Percentiles rank a stretch among this genome's conserved stretches.
Conservation (phyloP, 768 basidiomycete genomes). For the Mycena albidolilacea region DNA sequence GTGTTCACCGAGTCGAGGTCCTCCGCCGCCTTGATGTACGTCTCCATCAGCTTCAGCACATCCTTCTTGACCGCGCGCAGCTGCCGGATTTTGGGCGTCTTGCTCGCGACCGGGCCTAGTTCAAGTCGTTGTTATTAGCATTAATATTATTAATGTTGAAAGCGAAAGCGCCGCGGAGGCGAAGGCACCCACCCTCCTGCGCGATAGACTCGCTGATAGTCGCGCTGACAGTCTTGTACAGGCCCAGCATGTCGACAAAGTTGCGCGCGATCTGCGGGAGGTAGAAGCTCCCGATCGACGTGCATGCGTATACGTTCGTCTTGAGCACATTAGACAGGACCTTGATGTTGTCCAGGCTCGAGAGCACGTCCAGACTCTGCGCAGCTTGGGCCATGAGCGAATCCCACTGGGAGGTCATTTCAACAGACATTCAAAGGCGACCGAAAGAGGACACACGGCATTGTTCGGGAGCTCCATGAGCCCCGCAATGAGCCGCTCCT, state of each 20-base stretch:
- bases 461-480: conserved; percentile 98
- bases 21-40: conserved; percentile 97
- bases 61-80: conserved; percentile 98
- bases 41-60: conserved; percentile 96
- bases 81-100: conserved; percentile 96
- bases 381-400: conserved; percentile 96
- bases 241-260: conserved; percentile 97
- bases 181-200: conserved; percentile 73
- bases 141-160: conserved; percentile 16
- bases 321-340: conserved; percentile 97
- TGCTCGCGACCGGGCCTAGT: conserved; percentile 90
- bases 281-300: conserved; percentile 97
- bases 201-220: conserved; percentile 96
- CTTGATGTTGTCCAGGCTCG: conserved; percentile 95
- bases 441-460: conserved; percentile 71
- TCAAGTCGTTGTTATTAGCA: conserved; percentile 11
- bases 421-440: conserved; percentile 1
- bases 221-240: conserved; percentile 97
- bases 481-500: conserved; percentile 94
- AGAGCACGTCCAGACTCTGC: conserved; percentile 91
- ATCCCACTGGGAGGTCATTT: conserved; percentile 81
- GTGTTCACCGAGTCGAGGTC: conserved; percentile 93
- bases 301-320: conserved; percentile 99
- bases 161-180: background rate
- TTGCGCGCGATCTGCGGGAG: conserved; percentile 96